Evolutionary conservation across 345 rosid species (phyloP).

Genomic region (Populus pruinosa): DNA sequence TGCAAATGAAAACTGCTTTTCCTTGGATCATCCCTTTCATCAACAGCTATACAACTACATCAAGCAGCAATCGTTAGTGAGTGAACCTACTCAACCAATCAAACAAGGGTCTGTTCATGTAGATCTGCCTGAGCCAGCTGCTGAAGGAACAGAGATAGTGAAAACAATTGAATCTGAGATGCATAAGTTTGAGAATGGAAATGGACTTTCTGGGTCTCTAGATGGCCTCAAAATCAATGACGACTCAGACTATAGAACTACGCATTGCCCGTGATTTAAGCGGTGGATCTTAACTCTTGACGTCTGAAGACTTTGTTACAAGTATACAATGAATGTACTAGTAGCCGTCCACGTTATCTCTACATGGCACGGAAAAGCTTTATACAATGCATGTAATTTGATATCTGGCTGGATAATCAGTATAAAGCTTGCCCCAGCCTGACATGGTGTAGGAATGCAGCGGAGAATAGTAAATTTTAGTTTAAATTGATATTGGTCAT

Average conservation of each 20-base stretch:
- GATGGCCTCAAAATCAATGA: conserved; percentile 32
- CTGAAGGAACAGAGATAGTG: conserved; percentile 57
- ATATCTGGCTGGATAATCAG: conserved; percentile 10
- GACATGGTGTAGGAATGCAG: conserved; percentile 17
- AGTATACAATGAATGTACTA: conserved; percentile 3
- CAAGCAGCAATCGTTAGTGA: conserved; percentile 51
- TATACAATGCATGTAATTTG: conserved; percentile 5
- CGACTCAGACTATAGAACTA: conserved; percentile 13
- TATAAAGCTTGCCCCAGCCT: conserved; percentile 11
- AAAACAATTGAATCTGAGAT: conserved; percentile 72
- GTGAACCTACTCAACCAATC: conserved; percentile 40
- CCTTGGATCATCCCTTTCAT: conserved; percentile 81
- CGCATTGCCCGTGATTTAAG: not conserved
- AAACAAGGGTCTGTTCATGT: conserved; percentile 93
- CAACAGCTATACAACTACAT: conserved; percentile 80
- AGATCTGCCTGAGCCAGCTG: conserved; percentile 62
- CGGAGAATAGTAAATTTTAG: not conserved
- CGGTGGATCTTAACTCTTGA: not conserved
- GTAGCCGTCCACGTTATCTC: conserved; percentile 6
- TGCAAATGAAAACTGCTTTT: conserved; percentile 53
- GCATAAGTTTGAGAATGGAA: conserved; percentile 56
- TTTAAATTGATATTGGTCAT: not conserved
- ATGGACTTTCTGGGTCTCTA: conserved; percentile 32
- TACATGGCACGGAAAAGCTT: not conserved
- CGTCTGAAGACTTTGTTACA: not conserved